A percentile compares a stretch with the other conserved stretches of the same genome.
phyloP scores from a whole-genome alignment of 257 asterid genomes.

The Petrea volubilis region DNA sequence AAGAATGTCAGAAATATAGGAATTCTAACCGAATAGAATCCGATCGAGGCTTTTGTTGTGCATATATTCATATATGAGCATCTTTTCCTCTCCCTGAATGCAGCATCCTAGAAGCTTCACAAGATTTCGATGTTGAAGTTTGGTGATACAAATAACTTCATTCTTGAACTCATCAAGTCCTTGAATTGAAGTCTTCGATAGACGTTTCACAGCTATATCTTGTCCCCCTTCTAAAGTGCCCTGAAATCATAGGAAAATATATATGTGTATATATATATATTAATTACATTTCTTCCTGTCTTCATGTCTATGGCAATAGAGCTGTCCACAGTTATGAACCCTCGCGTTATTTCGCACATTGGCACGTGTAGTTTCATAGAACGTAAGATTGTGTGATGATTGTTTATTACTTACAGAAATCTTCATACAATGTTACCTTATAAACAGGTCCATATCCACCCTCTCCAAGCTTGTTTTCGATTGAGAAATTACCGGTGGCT shows the following conservation, averaged over 20 bases:
- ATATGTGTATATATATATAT: too few species aligned
- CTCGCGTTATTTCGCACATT: background rate
- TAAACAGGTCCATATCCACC: constrained; percentile 36
- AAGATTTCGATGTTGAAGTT: constrained; percentile 54
- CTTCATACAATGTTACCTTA: constrained; percentile 18
- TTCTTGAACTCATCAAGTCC: constrained; percentile 45
- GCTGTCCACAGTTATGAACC: background rate
- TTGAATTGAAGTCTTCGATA: constrained; percentile 37
- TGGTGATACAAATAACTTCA: constrained; percentile 37
- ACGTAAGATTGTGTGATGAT: background rate
- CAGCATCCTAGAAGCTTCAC: constrained; percentile 48
- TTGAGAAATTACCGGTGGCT: constrained; percentile 29
- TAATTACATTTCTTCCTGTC: too few species aligned
- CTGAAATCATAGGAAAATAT: constrained; percentile 11
- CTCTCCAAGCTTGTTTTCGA: constrained; percentile 27
- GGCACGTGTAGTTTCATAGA: background rate
- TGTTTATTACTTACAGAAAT: background rate
- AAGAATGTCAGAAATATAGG: too few species aligned
- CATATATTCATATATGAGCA: constrained; percentile 40
- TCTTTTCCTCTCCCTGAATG: constrained; percentile 34
- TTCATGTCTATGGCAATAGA: too few species aligned
- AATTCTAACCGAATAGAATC: constrained; percentile 27
- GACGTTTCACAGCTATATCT: constrained; percentile 41
- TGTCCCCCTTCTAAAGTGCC: constrained; percentile 27
- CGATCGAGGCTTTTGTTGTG: constrained; percentile 35